A percentile compares a stretch with the other conserved stretches of the same genome.
Evolutionary conservation across 306 rosid genomes (phyloP).

Genomic region (Ormosia emarginata): DNA sequence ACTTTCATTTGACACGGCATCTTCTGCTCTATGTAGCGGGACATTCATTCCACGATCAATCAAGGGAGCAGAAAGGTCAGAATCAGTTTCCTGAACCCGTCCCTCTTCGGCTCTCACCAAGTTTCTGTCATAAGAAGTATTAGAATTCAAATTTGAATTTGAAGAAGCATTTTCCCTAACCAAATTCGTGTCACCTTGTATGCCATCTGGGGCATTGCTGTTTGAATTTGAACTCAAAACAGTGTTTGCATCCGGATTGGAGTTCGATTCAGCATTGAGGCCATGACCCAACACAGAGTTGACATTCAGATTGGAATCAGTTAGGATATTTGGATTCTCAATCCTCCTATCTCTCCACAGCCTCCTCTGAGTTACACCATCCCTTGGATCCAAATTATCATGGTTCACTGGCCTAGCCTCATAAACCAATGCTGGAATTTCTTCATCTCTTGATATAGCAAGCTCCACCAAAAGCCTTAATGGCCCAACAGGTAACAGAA

Average conservation of each 20-base stretch:
- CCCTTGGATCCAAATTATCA: constrained; percentile 33
- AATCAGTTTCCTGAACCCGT: constrained; percentile 28
- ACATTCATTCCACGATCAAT: constrained; percentile 42
- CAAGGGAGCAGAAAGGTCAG: constrained; percentile 59
- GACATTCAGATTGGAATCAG: constrained; percentile 5
- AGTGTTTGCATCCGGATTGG: constrained; percentile 10
- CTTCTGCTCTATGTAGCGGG: constrained; percentile 30
- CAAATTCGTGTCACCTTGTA: constrained; percentile 7
- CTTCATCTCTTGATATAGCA: constrained; percentile 90
- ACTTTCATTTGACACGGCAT: constrained; percentile 33
- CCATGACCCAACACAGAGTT: constrained; percentile 34
- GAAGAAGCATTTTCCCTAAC: constrained; percentile 13
- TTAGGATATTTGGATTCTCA: constrained; percentile 25
- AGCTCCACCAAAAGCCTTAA: constrained; percentile 84
- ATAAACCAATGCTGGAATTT: constrained; percentile 87
- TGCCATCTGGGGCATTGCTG: not conserved
- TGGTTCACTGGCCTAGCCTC: constrained; percentile 83
- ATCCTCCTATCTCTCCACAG: constrained; percentile 75
- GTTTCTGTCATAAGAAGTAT: constrained; percentile 17
- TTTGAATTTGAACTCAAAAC: constrained; percentile 18
- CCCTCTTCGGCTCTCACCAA: constrained; percentile 64
- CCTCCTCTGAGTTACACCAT: constrained; percentile 47
- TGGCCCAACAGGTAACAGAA: constrained; percentile 83
- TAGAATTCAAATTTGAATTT: constrained; percentile 24
- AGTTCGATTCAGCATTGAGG: constrained; percentile 5